Base-by-base conservation (phyloP, 2,329 filamentous ascomycete species). In the Trichothecium sympodiale region DNA sequence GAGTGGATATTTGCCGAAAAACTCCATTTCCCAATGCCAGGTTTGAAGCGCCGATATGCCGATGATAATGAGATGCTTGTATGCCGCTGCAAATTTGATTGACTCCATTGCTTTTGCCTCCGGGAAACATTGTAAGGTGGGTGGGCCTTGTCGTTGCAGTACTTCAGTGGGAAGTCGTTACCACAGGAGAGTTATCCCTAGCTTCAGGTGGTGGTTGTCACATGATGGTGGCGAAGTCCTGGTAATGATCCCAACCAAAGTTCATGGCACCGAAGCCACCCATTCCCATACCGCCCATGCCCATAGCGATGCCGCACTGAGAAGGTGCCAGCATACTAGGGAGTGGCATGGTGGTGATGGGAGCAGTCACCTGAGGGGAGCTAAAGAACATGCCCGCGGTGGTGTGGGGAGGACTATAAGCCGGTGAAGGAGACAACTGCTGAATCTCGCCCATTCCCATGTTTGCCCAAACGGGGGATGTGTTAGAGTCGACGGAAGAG, bases 201-300 rank as follows among this genome's bases (percentile, higher is more conserved):
- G 61, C 56, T 53, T 55, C 58, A 44, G 62, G 54, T 55, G 61
- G 52, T 75, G 69, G 61, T 75, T 74, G 69, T 83, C 83, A 95
- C 69, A 94, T 94, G 46, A 81, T 87, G 43, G 84, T 80, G 47
- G 84, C 73, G 57, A 88, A 93, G 59, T 89, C 84, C 53, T 83
- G 82, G 56, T 83, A 86, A 48, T 82, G 72, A 57, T 84, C 85
- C 84, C 86, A 94, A 48, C 83, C 84, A 56, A 93, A 93, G 45
- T 78, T 50, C 20, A 25, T 25, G 20, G 20, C 20, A 6, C 20
- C 20, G 20, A 25, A 10, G 10, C 20, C 20, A 10, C 6, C 20
- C 20, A 25, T 25, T 17, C 49, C 50, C 47, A 50, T 45, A 37
- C 42, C 42, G 47, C 75, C 73, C 64, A 83, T 87, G 41, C 78